phyloP scores from a whole-genome alignment of 2,329 filamentous ascomycete genomes.

The Mycocentrospora acerina region DNA sequence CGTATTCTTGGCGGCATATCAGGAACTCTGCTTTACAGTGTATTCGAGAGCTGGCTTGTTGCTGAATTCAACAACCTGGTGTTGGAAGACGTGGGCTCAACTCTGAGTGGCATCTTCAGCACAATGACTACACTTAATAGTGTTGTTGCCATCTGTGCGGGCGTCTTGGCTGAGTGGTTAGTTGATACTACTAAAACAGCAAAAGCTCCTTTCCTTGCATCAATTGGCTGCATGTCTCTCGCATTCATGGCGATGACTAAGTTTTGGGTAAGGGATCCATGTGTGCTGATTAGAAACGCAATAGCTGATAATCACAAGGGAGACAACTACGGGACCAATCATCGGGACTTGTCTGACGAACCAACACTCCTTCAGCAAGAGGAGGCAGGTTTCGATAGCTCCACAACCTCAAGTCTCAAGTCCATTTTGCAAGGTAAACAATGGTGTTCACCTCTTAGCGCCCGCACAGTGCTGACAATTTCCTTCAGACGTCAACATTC shows the following conservation, averaged over 20 bases:
- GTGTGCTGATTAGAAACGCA: constrained; percentile 13
- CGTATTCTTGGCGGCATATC: constrained; percentile 57
- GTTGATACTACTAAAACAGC: constrained; percentile 52
- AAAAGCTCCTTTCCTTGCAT: constrained; percentile 55
- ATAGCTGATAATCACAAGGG: constrained; percentile 34
- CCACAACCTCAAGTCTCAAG: constrained; percentile 23
- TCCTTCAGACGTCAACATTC: constrained; percentile 48
- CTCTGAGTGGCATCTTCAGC: constrained; percentile 55
- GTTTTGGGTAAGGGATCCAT: constrained; percentile 49
- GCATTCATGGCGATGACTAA: constrained; percentile 51
- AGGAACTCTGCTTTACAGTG: constrained; percentile 59
- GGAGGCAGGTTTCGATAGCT: constrained; percentile 19
- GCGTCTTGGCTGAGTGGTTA: constrained; percentile 55
- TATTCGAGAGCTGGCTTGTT: constrained; percentile 65
- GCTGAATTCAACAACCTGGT: constrained; percentile 56
- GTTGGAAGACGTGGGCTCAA: constrained; percentile 46
- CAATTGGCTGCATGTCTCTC: constrained; percentile 46
- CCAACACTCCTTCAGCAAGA: constrained; percentile 29
- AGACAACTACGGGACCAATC: constrained; percentile 52
- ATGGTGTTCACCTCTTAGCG: neutral
- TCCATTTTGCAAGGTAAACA: constrained; percentile 24
- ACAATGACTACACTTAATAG: constrained; percentile 53
- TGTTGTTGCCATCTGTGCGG: constrained; percentile 55
- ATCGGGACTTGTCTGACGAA: constrained; percentile 17
- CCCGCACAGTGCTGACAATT: constrained; percentile 6